Evolutionary conservation across 2,329 filamentous ascomycete species (phyloP).

Genomic region (Phaeosphaeriaceae sp.): DNA sequence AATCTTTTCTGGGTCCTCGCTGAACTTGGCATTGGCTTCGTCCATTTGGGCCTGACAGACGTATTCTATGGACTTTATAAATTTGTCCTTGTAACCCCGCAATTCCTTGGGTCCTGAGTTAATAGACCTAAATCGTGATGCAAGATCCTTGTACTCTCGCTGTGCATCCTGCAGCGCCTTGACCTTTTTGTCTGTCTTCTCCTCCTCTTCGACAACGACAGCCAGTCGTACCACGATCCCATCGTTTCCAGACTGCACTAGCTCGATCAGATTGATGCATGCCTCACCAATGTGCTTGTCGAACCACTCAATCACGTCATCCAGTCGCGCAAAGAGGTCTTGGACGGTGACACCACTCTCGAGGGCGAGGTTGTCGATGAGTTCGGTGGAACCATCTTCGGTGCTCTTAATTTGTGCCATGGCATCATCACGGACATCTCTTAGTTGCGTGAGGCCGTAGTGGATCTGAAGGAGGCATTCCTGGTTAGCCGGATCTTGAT

Average conservation of each 20-base stretch:
- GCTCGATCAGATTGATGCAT: conserved; percentile 85
- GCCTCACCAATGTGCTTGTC: conserved; percentile 91
- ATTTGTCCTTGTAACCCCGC: conserved; percentile 96
- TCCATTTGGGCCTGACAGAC: conserved; percentile 78
- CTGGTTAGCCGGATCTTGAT: conserved; percentile 85
- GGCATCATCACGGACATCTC: conserved; percentile 94
- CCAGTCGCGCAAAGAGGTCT: conserved; percentile 86
- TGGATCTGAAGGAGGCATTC: conserved; percentile 88
- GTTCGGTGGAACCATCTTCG: conserved; percentile 94
- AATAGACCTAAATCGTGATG: conserved; percentile 91
- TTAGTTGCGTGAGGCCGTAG: conserved; percentile 87
- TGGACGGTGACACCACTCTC: conserved; percentile 76
- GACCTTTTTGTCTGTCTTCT: conserved; percentile 93
- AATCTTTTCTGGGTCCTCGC: conserved; percentile 80
- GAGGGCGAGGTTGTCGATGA: conserved; percentile 74
- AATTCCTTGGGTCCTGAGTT: conserved; percentile 90
- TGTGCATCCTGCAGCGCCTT: conserved; percentile 91
- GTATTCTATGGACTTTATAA: conserved; percentile 78
- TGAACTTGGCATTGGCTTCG: conserved; percentile 73
- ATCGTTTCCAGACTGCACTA: conserved; percentile 86
- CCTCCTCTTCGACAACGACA: conserved; percentile 91
- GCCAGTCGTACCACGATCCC: conserved; percentile 90
- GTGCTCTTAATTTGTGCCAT: conserved; percentile 86
- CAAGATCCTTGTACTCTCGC: conserved; percentile 94
- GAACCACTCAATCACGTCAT: conserved; percentile 90